A percentile compares a stretch with the other conserved stretches of the same genome.
These are phyloP conservation scores for Forsythia suspensa DNA, from an alignment of 257 asterid species.

Conservation along the genomic window DNA sequence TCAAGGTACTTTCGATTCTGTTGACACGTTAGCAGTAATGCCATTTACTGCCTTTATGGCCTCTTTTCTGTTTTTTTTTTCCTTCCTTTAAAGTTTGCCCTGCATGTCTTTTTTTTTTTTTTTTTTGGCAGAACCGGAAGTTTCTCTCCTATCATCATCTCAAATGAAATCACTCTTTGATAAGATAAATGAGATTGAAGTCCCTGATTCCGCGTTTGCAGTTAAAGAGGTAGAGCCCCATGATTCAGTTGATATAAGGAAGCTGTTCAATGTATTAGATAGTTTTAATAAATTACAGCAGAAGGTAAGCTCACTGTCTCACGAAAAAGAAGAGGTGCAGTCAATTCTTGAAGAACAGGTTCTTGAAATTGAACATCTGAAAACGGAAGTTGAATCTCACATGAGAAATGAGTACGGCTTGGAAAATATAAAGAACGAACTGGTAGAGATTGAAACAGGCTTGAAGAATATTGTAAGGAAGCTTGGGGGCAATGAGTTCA, in stretches of 20 bases:
- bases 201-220: slow-evolving; percentile 43
- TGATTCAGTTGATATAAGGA: slow-evolving; percentile 47
- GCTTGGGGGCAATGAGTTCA: slow-evolving; percentile 63
- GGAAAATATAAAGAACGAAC: slow-evolving; percentile 44
- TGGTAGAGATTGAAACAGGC: slow-evolving; percentile 57
- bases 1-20: slow-evolving; percentile 49
- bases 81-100: slow-evolving; percentile 4
- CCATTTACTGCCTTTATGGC: slow-evolving; percentile 8
- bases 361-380: slow-evolving; percentile 59
- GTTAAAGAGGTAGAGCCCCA: slow-evolving; percentile 39
- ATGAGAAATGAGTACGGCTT: slow-evolving; percentile 35
- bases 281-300: slow-evolving; percentile 47
- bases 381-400: slow-evolving; percentile 50
- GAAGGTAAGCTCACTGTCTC: slow-evolving; percentile 47
- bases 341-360: slow-evolving; percentile 56
- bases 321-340: slow-evolving; percentile 61
- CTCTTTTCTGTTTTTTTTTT: slow-evolving; percentile 16
- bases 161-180: slow-evolving; percentile 60
- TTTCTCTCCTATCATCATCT: slow-evolving; percentile 52
- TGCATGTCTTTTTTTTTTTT: slow-evolving; percentile 10
- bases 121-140: slow-evolving; percentile 61
- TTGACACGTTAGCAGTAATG: background rate
- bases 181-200: slow-evolving; percentile 58
- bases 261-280: slow-evolving; percentile 71
- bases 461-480: slow-evolving; percentile 56